These are phyloP conservation scores for Amanita jacksonii DNA, from an alignment of 768 basidiomycete species.

Conservation along the genomic window DNA sequence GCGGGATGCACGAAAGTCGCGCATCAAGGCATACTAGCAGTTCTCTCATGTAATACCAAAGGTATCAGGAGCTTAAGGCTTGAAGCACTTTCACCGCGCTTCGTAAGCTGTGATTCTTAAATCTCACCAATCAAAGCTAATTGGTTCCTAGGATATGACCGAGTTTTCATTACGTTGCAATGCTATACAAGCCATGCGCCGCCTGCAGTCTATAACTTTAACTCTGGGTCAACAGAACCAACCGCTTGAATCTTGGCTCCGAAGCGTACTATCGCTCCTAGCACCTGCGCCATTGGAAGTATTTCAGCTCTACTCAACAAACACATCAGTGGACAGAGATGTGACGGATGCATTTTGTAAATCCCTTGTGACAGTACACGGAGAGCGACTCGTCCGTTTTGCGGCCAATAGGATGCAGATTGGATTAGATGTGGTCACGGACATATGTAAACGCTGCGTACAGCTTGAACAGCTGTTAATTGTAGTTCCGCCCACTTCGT, in stretches of 20 bases:
- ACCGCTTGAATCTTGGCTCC: constrained; percentile 34
- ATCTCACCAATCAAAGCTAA: neutral
- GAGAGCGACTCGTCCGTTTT: constrained; percentile 40
- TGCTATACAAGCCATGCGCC: constrained; percentile 25
- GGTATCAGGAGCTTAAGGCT: constrained; percentile 49
- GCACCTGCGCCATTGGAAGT: constrained; percentile 39
- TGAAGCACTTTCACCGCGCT: constrained; percentile 50
- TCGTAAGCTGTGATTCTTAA: constrained; percentile 30
- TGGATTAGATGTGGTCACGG: constrained; percentile 34
- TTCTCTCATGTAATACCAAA: constrained; percentile 33
- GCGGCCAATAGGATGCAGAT: constrained; percentile 59
- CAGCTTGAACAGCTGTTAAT: constrained; percentile 58
- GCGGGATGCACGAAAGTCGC: constrained; percentile 66
- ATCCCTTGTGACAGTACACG: constrained; percentile 40
- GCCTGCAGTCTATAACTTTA: constrained; percentile 49
- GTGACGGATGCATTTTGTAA: constrained; percentile 42
- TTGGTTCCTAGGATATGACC: constrained; percentile 44
- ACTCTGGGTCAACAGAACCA: constrained; percentile 30
- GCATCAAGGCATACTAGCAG: constrained; percentile 42
- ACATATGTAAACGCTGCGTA: constrained; percentile 45
- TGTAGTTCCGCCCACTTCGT: constrained; percentile 33
- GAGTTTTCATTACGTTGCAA: constrained; percentile 32
- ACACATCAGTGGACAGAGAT: constrained; percentile 26
- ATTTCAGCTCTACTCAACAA: constrained; percentile 55
- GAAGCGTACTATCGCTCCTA: constrained; percentile 32